Evolutionary conservation across 2,329 filamentous ascomycete species (phyloP).

Genomic region (Paraphaeosphaeria minitans): DNA sequence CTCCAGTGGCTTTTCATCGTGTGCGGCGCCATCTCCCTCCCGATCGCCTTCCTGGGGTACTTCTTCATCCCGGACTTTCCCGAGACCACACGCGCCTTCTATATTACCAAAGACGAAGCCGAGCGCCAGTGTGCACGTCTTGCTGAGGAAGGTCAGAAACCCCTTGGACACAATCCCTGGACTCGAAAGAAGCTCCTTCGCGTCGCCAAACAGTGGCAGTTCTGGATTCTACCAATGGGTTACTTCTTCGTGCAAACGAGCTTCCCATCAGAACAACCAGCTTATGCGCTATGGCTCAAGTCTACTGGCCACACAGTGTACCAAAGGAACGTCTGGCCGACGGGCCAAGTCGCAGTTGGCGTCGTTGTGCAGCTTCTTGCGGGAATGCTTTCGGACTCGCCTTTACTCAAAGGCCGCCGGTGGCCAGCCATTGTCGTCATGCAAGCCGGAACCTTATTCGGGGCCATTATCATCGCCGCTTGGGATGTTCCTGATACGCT

Average conservation of each 20-base stretch:
- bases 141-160: conserved; percentile 30
- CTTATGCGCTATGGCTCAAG: conserved; percentile 53
- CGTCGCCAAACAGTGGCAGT: conserved; percentile 53
- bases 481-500: conserved; percentile 53
- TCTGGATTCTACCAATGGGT: conserved; percentile 54
- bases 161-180: conserved; percentile 48
- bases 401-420: conserved; percentile 29
- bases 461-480: conserved; percentile 49
- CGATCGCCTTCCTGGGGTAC: conserved; percentile 51
- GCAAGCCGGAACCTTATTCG: conserved; percentile 46
- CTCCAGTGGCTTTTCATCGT: conserved; percentile 38
- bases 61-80: conserved; percentile 39
- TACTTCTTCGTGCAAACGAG: conserved; percentile 50
- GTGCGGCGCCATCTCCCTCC: conserved; percentile 48
- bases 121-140: conserved; percentile 28
- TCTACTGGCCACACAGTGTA: conserved; percentile 51
- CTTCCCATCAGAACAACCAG: conserved; percentile 25
- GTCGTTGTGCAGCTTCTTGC: conserved; percentile 53
- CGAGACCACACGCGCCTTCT: conserved; percentile 40
- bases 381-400: conserved; percentile 41
- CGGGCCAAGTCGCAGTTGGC: conserved; percentile 51
- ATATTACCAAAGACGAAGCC: conserved; percentile 41
- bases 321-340: conserved; percentile 56
- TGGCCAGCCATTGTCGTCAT: conserved; percentile 50
- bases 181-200: conserved; percentile 50